These are phyloP conservation scores for Veloboletus limbatus DNA, from an alignment of 1,284 basidiomycete genomes.

Conservation along the genomic window DNA sequence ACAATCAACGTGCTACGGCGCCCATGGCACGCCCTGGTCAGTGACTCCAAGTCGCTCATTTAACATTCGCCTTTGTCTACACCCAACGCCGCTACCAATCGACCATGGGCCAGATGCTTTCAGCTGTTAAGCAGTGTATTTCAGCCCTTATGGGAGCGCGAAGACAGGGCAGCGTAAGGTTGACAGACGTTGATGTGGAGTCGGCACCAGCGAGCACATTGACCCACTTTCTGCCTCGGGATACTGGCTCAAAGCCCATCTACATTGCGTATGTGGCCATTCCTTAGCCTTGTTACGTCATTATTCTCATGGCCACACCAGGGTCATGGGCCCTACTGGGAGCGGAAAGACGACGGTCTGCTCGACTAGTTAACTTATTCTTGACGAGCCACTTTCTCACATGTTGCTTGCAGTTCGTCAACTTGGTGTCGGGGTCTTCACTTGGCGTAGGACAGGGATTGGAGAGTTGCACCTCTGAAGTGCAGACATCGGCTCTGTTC, in stretches of 20 bases:
- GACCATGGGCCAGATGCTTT: constrained; percentile 19
- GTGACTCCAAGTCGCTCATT: background rate
- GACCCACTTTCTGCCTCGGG: constrained; percentile 1
- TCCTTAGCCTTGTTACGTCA: background rate
- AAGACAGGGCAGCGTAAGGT: constrained; percentile 12
- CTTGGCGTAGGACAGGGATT: constrained; percentile 33
- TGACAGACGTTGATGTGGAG: constrained; percentile 19
- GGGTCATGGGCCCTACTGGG: constrained; percentile 32
- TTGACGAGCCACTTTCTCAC: constrained; percentile 1
- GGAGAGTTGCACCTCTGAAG: constrained; percentile 36
- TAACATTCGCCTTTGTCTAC: constrained; percentile 2
- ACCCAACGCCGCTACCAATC: constrained; percentile 7
- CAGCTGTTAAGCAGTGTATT: constrained; percentile 6
- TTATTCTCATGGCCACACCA: constrained; percentile 16
- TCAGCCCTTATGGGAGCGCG: background rate
- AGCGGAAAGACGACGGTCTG: constrained; percentile 36
- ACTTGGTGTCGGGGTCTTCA: constrained; percentile 31
- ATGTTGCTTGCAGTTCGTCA: constrained; percentile 32
- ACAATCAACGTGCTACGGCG: background rate
- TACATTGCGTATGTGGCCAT: constrained; percentile 31
- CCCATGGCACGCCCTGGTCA: constrained; percentile 11
- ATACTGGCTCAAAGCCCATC: constrained; percentile 18
- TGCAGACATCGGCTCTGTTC: constrained; percentile 30
- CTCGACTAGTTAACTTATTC: background rate
- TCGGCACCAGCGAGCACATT: constrained; percentile 2